A percentile compares a stretch with the other conserved stretches of the same genome.
Evolutionary conservation across 192 early-diverging fungal species (phyloP).

Genomic region (Podochytrium sp.): DNA sequence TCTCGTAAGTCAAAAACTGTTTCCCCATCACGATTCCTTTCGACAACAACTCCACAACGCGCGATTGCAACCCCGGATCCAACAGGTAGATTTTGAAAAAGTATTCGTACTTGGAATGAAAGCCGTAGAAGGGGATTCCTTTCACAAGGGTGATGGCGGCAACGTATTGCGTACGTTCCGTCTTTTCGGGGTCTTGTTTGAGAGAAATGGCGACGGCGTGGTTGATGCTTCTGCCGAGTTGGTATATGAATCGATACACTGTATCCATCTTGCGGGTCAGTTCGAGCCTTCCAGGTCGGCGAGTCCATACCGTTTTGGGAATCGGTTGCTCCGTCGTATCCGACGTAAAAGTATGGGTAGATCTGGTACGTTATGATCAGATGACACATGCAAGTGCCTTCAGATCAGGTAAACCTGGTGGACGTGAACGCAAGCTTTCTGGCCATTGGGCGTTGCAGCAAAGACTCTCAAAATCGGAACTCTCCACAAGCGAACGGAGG

Average conservation of each 20-base stretch:
- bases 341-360: slow-evolving; percentile 84
- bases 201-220: slow-evolving; percentile 61
- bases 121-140: slow-evolving; percentile 89
- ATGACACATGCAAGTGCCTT: slow-evolving; percentile 2
- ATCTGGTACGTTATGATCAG: slow-evolving; percentile 41
- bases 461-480: slow-evolving; percentile 85
- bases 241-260: slow-evolving; percentile 52
- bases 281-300: background rate
- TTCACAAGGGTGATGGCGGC: slow-evolving; percentile 74
- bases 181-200: slow-evolving; percentile 22
- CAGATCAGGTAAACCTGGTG: slow-evolving; percentile 61
- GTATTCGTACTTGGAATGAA: slow-evolving; percentile 64
- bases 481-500: slow-evolving; percentile 13
- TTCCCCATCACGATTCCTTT: slow-evolving; percentile 75
- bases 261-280: background rate
- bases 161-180: slow-evolving; percentile 44
- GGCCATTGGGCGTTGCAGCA: slow-evolving; percentile 69
- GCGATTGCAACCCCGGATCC: slow-evolving; percentile 62
- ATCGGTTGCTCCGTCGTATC: slow-evolving; percentile 57
- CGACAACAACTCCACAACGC: slow-evolving; percentile 68
- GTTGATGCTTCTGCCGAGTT: slow-evolving; percentile 71
- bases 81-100: slow-evolving; percentile 77
- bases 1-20: slow-evolving; percentile 73
- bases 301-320: background rate
- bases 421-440: slow-evolving; percentile 81